These are phyloP conservation scores for Penicillium sp. DNA, from an alignment of 2,329 filamentous ascomycete species.

Conservation along the genomic window DNA sequence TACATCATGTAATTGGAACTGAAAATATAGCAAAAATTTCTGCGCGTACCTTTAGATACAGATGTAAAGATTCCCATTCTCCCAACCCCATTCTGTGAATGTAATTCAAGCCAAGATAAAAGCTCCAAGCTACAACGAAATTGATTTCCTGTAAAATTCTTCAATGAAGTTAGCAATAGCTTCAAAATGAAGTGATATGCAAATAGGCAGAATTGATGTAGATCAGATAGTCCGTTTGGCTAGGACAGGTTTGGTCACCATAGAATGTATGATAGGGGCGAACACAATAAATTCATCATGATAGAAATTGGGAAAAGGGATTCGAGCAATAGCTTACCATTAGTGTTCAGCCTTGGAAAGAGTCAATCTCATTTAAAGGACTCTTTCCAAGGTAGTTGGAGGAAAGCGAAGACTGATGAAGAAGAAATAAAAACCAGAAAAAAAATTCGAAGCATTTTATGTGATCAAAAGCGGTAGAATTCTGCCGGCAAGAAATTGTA, in stretches of 20 bases:
- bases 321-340: conserved; percentile 28
- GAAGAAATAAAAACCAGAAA: conserved; percentile 15
- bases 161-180: conserved; percentile 28
- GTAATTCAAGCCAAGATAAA: background rate
- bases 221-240: conserved; percentile 61
- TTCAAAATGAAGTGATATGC: conserved; percentile 9
- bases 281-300: conserved; percentile 54
- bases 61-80: background rate
- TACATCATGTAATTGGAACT: conserved; percentile 49
- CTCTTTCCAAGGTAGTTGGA: conserved; percentile 18
- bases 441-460: conserved; percentile 27
- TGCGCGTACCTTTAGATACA: conserved; percentile 23
- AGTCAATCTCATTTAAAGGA: conserved; percentile 18
- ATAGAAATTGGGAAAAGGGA: conserved; percentile 19
- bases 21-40: conserved; percentile 17
- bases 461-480: conserved; percentile 23
- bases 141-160: conserved; percentile 10
- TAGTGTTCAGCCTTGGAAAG: conserved; percentile 14
- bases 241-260: conserved; percentile 62
- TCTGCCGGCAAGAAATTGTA: conserved; percentile 30
- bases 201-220: conserved; percentile 9
- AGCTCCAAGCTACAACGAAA: conserved; percentile 1
- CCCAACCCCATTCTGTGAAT: background rate
- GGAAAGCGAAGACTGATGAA: conserved; percentile 9
- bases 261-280: conserved; percentile 61